Percentiles rank a stretch among this genome's conserved stretches.
phyloP scores from a whole-genome alignment of 1,139 yeast species.

The Schizosaccharomyces versatilis region DNA sequence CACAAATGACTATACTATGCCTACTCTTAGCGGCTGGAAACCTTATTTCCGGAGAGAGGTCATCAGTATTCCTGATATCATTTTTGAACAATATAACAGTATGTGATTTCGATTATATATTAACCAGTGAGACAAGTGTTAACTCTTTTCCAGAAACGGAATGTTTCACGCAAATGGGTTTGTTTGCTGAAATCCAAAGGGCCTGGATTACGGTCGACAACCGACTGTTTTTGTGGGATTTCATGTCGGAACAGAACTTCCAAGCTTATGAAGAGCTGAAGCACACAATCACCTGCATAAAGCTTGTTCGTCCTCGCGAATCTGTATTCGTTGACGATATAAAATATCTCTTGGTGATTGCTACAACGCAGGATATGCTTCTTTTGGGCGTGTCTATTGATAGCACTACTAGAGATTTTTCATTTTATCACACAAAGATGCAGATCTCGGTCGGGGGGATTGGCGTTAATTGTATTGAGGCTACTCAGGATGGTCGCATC shows the following conservation, averaged over 20 bases:
- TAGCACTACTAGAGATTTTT: slow-evolving; percentile 28
- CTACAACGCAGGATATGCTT: slow-evolving; percentile 63
- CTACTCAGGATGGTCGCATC: slow-evolving; percentile 53
- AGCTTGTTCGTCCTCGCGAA: slow-evolving; percentile 54
- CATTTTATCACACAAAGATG: slow-evolving; percentile 64
- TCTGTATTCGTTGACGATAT: slow-evolving; percentile 64
- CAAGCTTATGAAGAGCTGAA: slow-evolving; percentile 64
- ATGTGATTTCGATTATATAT: slow-evolving; percentile 2
- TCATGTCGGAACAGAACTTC: slow-evolving; percentile 41
- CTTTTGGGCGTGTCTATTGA: slow-evolving; percentile 51
- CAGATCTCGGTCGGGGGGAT: slow-evolving; percentile 55
- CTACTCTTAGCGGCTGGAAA: slow-evolving; percentile 26
- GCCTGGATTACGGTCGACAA: slow-evolving; percentile 80
- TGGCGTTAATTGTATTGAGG: slow-evolving; percentile 40
- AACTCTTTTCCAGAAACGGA: slow-evolving; percentile 27
- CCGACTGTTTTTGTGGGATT: slow-evolving; percentile 67
- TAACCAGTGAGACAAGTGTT: background rate
- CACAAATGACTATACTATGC: slow-evolving; percentile 15
- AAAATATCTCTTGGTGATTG: slow-evolving; percentile 45
- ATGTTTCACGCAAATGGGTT: slow-evolving; percentile 55
- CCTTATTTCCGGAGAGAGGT: slow-evolving; percentile 56
- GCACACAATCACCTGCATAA: slow-evolving; percentile 56
- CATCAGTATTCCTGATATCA: slow-evolving; percentile 58
- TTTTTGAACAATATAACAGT: slow-evolving; percentile 47
- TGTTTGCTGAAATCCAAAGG: slow-evolving; percentile 59